These are phyloP conservation scores for Cladobotryum mycophilum DNA, from an alignment of 2,329 filamentous ascomycete species.

Conservation along the genomic window DNA sequence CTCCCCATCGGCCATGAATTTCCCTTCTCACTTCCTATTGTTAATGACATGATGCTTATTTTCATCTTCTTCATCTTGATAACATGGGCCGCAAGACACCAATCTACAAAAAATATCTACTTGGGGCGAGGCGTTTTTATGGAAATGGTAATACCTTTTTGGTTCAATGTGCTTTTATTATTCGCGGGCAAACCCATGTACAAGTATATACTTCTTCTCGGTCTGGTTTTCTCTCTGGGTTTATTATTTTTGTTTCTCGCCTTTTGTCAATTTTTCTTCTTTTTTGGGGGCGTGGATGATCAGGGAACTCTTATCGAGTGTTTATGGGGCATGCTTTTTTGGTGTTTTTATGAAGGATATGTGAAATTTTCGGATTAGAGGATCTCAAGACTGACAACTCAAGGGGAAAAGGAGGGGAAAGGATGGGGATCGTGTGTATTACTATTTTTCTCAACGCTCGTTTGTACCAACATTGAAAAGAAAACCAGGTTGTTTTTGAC, in stretches of 20 bases:
- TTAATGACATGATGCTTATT: conserved; percentile 18
- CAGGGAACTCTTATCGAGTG: not conserved
- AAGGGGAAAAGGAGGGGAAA: not conserved
- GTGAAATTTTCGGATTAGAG: not conserved
- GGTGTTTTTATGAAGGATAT: not conserved
- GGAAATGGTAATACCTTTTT: conserved; percentile 1
- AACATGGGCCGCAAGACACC: not conserved
- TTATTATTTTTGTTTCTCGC: not conserved
- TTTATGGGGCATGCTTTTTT: no score
- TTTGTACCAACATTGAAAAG: conserved; percentile 4
- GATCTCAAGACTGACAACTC: conserved; percentile 5
- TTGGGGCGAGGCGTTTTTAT: conserved; percentile 8
- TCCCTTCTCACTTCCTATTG: conserved; percentile 4
- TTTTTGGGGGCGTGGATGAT: not conserved
- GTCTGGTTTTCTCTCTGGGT: not conserved
- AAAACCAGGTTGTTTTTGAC: not conserved
- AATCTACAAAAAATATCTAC: not conserved
- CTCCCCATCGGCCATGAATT: conserved; percentile 3
- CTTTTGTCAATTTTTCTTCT: not conserved
- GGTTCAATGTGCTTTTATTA: not conserved
- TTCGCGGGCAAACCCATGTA: conserved; percentile 25
- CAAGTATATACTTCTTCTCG: conserved; percentile 24
- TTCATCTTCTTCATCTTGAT: not conserved
- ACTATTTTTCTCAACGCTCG: conserved; percentile 6
- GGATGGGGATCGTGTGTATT: conserved; percentile 1